Evolutionary conservation across 495 filamentous ascomycete genomes (phyloP).

Genomic region (Aspergillus baeticus): DNA sequence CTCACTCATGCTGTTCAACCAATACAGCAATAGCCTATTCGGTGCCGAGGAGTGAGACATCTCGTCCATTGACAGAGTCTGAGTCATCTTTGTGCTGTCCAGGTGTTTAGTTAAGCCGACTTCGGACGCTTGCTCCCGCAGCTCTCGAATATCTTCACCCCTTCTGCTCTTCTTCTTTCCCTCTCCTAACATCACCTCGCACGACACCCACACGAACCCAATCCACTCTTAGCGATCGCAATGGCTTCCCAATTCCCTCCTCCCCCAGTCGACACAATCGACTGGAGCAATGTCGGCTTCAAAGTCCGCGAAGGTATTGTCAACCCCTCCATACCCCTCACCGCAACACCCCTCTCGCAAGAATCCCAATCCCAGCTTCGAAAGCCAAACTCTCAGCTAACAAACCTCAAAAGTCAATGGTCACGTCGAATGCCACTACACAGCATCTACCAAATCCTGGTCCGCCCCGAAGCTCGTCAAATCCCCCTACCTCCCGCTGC

Average conservation of each 20-base stretch:
- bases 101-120: not conserved
- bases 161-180: not conserved
- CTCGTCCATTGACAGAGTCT: not conserved
- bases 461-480: slow-evolving; percentile 66
- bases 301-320: slow-evolving; percentile 76
- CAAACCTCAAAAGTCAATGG: slow-evolving; percentile 22
- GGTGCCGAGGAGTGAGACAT: not conserved
- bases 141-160: not conserved
- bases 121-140: not conserved
- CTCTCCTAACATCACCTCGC: not conserved
- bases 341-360: not conserved
- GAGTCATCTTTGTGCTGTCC: not conserved
- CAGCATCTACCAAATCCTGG: slow-evolving; percentile 57
- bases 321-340: not conserved
- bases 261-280: slow-evolving; percentile 62
- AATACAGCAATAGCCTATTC: not conserved
- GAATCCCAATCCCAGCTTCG: too few species aligned
- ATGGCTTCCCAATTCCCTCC: slow-evolving; percentile 64
- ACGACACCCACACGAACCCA: not conserved
- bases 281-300: slow-evolving; percentile 92
- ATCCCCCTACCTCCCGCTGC: slow-evolving; percentile 76
- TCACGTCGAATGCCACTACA: slow-evolving; percentile 36
- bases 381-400: too few species aligned
- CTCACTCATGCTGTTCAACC: too few species aligned
- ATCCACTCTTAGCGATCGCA: not conserved